Evolutionary conservation across 176 grass and related monocot species (phyloP), one percentile per base, ranked within the genome.

Genomic region (Chloris gayana): DNA sequence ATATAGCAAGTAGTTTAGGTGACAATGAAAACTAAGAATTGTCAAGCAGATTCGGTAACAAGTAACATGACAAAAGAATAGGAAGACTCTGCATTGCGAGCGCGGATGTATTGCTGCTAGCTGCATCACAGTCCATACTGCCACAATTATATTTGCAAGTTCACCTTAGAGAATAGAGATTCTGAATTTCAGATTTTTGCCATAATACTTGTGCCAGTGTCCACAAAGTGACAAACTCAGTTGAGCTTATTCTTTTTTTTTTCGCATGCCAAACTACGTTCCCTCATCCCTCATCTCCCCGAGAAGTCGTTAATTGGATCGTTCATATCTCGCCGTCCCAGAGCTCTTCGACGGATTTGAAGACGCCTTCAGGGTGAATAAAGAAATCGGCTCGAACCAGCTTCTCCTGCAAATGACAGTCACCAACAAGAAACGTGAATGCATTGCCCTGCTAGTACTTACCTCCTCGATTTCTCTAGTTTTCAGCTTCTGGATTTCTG

Each of bases 291-390:
- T n/a, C n/a, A n/a, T n/a, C 3, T 2, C 14, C 14, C 46, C 0
- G 46, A 49, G 13, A 17, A 49, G 14, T 49, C 14, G 14, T 49
- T 13, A 37, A 37, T 37, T 37, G 7, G 51, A 38, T 17, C 7
- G 22, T 8, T 80, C 65, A 91, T 60, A 89, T 91, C 63, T 91
- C 87, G 65, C 77, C 84, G 50, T 89, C 89, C 87, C 89, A 95
- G 33, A 91, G 25, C 72, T 95, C 92, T 14, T 95, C 39, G 21
- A 89, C 25, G 64, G 81, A 87, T 80, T 82, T 91, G 58, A 83
- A 85, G 49, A 85, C 87, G 59, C 89, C 84, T 29, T 78, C 33
- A 2, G 78, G 41, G 70, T 87, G 69, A 44, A 82, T 19, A 13
- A 78, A 75, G 38, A 91, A 85, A 14, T 65, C 76, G 27, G 46